Conservation (phyloP, 768 basidiomycete genomes). For the Gloeostereum incarnatum region DNA sequence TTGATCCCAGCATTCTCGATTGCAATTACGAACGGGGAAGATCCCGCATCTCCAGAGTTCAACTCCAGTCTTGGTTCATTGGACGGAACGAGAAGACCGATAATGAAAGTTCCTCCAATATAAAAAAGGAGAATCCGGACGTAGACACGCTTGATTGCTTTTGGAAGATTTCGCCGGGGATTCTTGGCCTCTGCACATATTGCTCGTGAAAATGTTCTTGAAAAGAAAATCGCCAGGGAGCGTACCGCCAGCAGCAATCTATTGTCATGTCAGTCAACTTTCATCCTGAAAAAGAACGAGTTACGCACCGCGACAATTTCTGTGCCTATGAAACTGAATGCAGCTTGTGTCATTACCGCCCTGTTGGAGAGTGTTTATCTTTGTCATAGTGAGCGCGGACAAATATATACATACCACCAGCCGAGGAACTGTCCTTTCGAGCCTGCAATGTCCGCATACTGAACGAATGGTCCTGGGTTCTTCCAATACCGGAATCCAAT, state of each 20-base stretch:
- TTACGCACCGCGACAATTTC: conserved; percentile 81
- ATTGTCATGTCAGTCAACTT: too few relatives aligned
- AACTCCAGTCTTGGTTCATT: conserved; percentile 48
- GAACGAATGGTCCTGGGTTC: conserved; percentile 81
- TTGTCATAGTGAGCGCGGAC: conserved; percentile 15
- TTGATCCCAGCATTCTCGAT: conserved; percentile 83
- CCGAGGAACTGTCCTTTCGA: conserved; percentile 65
- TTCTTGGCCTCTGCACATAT: conserved; percentile 90
- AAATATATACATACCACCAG: conserved; percentile 31
- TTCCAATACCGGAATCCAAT: conserved; percentile 63
- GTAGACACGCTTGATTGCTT: conserved; percentile 66
- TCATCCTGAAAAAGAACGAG: too few relatives aligned
- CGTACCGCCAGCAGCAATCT: conserved; percentile 90
- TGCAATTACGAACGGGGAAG: conserved; percentile 89
- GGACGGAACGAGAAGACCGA: conserved; percentile 78
- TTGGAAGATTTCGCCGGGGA: conserved; percentile 55
- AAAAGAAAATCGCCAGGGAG: too few relatives aligned
- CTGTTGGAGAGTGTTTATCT: conserved; percentile 30
- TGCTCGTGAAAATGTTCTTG: too few relatives aligned
- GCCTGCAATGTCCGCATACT: conserved; percentile 56
- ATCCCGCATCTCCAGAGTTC: conserved; percentile 49
- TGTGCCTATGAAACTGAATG: conserved; percentile 89
- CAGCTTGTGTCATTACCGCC: conserved; percentile 76
- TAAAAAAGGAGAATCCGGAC: conserved; percentile 82
- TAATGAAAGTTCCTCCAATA: conserved; percentile 51